Base-by-base conservation (phyloP, 495 filamentous ascomycete species). In the Penicillium cosmopolitanum region DNA sequence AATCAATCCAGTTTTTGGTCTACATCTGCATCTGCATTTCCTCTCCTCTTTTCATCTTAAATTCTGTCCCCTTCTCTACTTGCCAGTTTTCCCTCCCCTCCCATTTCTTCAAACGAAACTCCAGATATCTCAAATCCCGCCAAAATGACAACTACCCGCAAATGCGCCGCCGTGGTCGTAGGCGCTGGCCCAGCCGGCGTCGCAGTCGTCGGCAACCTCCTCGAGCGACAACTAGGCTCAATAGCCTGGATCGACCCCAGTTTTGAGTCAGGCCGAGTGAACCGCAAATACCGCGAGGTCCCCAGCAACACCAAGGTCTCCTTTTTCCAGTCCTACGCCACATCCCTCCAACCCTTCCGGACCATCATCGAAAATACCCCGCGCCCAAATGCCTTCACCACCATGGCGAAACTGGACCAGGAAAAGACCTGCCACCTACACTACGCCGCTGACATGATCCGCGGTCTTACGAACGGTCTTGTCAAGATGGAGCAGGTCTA, bases 171-270 rank as follows among this genome's bases (percentile, higher is more conserved):
- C 0, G 77, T 86, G 8, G 82, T 86, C 8, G 82, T 85, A 36
- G 84, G 84, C 54, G 81, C 79, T 46, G 84, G 84, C 35, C 81
- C 84, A 9, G 80, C 80, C 48, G 84, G 84, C 55, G 70, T 84
- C 46, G 81, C 82, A n/a, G 82, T 77, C 18, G 69, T 85, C 50
- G 82, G 82, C 10, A 85, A 84, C 58, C 68, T 86, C 6, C 73
- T 86, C 8, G 82, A 84, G 64, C 76, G 77, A n/a, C 73, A 79
- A 54, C 70, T 79, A 3, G 68, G 68, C 19, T 72, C 73, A 46
- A 78, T 85, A 43, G 72, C 80, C 57, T 85, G 82, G 84, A 64
- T 85, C 53, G 84, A 85, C 57, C 78, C 82, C 53, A 66, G 65
- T 5, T 83, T 85, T 51, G 72, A 80, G 50, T 79, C 73, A 13